Evolutionary conservation across 208 protist species (phyloP).

Genomic region (Tritrichomonas foetus): DNA sequence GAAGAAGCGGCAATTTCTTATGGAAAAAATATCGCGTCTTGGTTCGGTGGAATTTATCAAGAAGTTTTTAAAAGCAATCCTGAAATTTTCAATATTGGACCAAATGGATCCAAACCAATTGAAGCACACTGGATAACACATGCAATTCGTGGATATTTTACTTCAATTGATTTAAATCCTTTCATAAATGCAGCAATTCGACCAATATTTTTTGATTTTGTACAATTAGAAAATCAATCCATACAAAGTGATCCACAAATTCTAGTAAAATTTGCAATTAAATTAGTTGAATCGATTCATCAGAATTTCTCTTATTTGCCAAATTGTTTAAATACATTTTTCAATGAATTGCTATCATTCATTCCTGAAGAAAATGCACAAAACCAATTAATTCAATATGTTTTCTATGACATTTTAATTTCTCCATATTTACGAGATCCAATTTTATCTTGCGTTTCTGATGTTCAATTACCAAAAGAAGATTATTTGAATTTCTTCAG

Average conservation of each 20-base stretch:
- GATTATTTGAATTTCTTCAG: not conserved
- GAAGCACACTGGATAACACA: not conserved
- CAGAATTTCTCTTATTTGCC: not conserved
- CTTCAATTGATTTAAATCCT: not conserved
- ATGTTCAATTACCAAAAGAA: not conserved
- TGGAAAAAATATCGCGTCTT: not conserved
- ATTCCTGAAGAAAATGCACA: not conserved
- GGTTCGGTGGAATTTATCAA: not conserved
- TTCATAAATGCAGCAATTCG: not conserved
- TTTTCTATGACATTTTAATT: not conserved
- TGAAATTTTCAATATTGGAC: not conserved
- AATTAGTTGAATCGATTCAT: not conserved
- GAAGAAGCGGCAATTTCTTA: not conserved
- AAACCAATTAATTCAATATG: not conserved
- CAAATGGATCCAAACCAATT: not conserved
- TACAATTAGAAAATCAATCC: not conserved
- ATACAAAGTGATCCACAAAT: not conserved
- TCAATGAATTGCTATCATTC: not conserved
- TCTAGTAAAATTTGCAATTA: not conserved
- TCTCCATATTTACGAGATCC: not conserved
- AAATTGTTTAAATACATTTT: not conserved
- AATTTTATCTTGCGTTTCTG: not conserved
- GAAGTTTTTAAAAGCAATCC: too few relatives aligned
- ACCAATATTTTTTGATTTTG: not conserved
- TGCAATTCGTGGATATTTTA: not conserved